phyloP scores from a whole-genome alignment of 257 asterid genomes.

The Rauvolfia tetraphylla region DNA sequence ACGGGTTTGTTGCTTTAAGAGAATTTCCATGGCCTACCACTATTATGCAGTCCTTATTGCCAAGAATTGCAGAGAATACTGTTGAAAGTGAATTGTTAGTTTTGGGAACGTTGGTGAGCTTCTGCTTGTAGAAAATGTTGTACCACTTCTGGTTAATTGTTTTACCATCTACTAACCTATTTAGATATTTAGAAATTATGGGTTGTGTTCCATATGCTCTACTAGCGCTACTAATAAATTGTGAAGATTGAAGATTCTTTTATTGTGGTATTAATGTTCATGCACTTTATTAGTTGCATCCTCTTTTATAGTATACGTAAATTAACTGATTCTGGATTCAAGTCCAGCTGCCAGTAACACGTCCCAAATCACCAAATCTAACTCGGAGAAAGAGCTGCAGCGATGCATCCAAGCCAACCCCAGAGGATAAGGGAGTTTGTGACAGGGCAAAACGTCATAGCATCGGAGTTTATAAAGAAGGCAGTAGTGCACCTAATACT shows the following conservation, averaged over 20 bases:
- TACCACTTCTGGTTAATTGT: neutral
- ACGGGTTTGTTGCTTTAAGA: neutral
- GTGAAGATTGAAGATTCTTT: neutral
- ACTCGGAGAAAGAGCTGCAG: conserved; percentile 82
- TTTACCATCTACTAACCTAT: neutral
- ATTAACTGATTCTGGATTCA: conserved; percentile 19
- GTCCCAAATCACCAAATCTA: conserved; percentile 88
- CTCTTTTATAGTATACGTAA: neutral
- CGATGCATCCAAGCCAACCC: conserved; percentile 49
- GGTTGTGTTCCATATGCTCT: neutral
- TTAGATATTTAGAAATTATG: neutral
- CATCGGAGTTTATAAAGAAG: conserved; percentile 42
- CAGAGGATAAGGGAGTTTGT: conserved; percentile 34
- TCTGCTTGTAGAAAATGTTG: neutral
- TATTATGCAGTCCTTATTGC: neutral
- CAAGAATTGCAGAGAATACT: neutral
- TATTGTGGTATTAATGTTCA: neutral
- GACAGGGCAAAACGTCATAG: conserved; percentile 49
- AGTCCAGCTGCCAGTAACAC: conserved; percentile 86
- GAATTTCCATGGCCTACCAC: neutral
- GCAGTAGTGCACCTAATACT: conserved; percentile 36
- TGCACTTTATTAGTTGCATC: neutral
- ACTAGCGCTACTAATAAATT: neutral
- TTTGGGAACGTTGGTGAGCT: neutral
- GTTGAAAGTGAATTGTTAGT: neutral